These are phyloP conservation scores for Aspergillus felis DNA, from an alignment of 2,329 filamentous ascomycete genomes.

Conservation along the genomic window DNA sequence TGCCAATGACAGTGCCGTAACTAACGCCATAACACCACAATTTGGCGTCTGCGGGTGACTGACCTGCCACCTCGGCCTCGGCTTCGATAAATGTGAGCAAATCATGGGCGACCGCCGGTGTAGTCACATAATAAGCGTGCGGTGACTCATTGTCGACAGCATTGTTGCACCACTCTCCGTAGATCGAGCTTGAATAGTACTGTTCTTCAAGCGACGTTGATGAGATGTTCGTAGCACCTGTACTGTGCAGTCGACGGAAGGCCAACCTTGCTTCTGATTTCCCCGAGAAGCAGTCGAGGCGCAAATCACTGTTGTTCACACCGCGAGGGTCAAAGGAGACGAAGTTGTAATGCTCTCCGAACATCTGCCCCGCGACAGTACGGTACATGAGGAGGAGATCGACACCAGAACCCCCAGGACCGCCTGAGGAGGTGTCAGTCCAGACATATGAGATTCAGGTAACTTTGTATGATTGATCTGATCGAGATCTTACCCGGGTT, in stretches of 20 bases:
- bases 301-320: slow-evolving; percentile 32
- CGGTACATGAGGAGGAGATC: slow-evolving; percentile 24
- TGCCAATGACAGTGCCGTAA: slow-evolving; percentile 46
- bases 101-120: slow-evolving; percentile 12
- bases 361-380: slow-evolving; percentile 24
- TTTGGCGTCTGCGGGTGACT: slow-evolving; percentile 18
- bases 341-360: slow-evolving; percentile 41
- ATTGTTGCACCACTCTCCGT: slow-evolving; percentile 18
- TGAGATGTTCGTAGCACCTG: slow-evolving; percentile 18
- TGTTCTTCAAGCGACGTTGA: slow-evolving; percentile 28
- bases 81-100: slow-evolving; percentile 27
- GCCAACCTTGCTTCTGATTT: slow-evolving; percentile 13
- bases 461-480: background rate
- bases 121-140: slow-evolving; percentile 14
- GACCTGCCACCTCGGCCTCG: slow-evolving; percentile 33
- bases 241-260: slow-evolving; percentile 21
- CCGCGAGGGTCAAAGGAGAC: slow-evolving; percentile 44
- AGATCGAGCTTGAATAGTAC: slow-evolving; percentile 19
- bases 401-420: slow-evolving; percentile 37
- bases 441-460: background rate
- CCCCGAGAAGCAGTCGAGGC: slow-evolving; percentile 22
- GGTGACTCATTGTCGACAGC: slow-evolving; percentile 10
- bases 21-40: slow-evolving; percentile 52
- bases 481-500: slow-evolving; percentile 9
- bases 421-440: slow-evolving; percentile 21